phyloP scores from a whole-genome alignment of 495 filamentous ascomycete species.

The Jackrogersella minutella region DNA sequence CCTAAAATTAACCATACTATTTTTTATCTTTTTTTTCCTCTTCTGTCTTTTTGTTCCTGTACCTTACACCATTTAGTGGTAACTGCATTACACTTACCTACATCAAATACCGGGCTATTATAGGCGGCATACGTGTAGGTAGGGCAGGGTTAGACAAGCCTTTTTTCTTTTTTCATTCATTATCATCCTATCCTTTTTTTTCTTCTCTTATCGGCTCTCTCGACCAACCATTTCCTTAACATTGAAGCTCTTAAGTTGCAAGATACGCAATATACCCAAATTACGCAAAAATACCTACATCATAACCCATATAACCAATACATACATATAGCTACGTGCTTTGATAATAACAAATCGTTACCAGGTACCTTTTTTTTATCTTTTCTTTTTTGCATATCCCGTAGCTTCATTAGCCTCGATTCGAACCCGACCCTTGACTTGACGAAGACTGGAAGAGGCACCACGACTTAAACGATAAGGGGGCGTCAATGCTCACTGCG shows the following conservation, averaged over 20 bases:
- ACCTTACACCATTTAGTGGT: slow-evolving; percentile 34
- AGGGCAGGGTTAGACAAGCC: slow-evolving; percentile 35
- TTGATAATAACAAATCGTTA: slow-evolving; percentile 38
- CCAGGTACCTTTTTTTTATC: slow-evolving; percentile 6
- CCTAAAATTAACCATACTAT: slow-evolving; percentile 12
- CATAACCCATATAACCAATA: background rate
- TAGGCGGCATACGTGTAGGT: slow-evolving; percentile 22
- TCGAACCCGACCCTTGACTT: slow-evolving; percentile 17
- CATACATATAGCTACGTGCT: slow-evolving; percentile 26
- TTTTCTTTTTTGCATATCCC: background rate
- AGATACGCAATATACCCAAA: background rate
- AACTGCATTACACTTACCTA: too few relatives aligned
- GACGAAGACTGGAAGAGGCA: slow-evolving; percentile 6
- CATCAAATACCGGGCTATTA: slow-evolving; percentile 13
- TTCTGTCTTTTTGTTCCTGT: slow-evolving; percentile 4
- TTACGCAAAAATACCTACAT: background rate
- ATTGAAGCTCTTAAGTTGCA: background rate
- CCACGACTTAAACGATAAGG: slow-evolving; percentile 22
- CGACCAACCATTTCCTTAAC: background rate
- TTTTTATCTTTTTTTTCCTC: background rate
- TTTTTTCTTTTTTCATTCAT: slow-evolving; percentile 13
- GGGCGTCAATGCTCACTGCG: slow-evolving; percentile 40
- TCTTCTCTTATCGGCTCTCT: background rate
- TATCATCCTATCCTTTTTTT: background rate
- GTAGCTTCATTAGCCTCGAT: slow-evolving; percentile 19